Evolutionary conservation across 371 early-diverging fungal genomes (phyloP), one percentile per base, ranked within the genome.

Genomic region (Fennellomyces sp.): DNA sequence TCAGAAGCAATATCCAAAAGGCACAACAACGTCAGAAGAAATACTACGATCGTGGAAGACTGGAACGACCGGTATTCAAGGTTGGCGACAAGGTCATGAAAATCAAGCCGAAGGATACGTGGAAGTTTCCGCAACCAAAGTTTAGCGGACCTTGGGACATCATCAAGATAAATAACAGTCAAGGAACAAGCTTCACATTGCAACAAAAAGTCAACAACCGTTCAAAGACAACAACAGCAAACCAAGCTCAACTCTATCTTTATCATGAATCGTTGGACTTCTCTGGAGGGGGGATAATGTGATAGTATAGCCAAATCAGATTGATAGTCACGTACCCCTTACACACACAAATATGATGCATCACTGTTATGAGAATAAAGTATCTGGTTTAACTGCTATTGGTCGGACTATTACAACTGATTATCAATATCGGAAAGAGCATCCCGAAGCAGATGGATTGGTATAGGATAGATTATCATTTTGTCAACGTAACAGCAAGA

Each of bases 1-100:
- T 50, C 2, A 6, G 30, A 15, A 21, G n/a, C 0, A 55, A 57
- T n/a, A 36, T 67, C 2, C 52, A 63, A 42, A 36, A 30, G 11
- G 58, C 69, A 2, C 61, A 64, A 56, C 58, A 60, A 27, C 25
- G 54, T 38, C 66, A 66, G 42, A 38, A 56, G 17, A 42, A 33
- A 26, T 53, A 38, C 39, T 58, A 47, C 29, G 29, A 61, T 29
- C 51, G 29, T 8, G n/a, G 19, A 7, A 15, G 45, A 17, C 7
- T 5, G 23, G 6, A 15, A 23, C 7, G 45, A 15, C 45, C 45
- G n/a, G 6, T 7, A n/a, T 45, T 45, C 45, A 15, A 45, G 23
- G 45, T 45, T 15, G 45, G 45, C 6, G 51, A 51, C 26, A 21
- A 10, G 26, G 51, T 51, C 23, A 10, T 51, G 10, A 21, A 25